phyloP scores from a whole-genome alignment of 208 protist genomes.

The Trypanosoma lewisi region DNA sequence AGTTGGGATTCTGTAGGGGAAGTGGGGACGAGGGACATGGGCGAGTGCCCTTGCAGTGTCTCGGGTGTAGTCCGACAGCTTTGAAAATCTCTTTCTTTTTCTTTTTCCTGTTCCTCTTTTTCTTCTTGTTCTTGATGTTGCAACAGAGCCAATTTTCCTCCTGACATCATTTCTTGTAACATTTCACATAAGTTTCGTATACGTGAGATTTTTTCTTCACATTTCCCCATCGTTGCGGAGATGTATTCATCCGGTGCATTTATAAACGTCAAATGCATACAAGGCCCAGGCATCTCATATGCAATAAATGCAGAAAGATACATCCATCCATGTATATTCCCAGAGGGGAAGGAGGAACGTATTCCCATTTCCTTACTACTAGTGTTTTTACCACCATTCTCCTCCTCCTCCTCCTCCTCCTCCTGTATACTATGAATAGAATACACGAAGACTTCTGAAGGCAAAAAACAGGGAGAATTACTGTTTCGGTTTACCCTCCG shows the following conservation, averaged over 20 bases:
- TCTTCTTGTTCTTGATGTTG: not conserved
- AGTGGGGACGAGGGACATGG: not conserved
- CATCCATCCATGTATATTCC: conserved; percentile 16
- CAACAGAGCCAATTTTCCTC: not conserved
- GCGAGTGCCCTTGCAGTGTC: no score
- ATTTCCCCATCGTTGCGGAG: not conserved
- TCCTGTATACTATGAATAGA: conserved; percentile 20
- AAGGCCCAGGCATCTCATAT: conserved; percentile 21
- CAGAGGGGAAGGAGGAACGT: not conserved
- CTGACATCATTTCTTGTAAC: conserved; percentile 13
- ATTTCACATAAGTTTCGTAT: conserved; percentile 25
- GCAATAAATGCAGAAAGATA: conserved; percentile 33
- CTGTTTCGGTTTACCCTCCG: not conserved
- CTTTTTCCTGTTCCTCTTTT: not conserved
- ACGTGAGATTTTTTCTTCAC: conserved; percentile 8
- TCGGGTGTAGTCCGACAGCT: not conserved
- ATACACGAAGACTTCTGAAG: conserved; percentile 17
- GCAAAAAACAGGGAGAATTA: not conserved
- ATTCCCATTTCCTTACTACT: not conserved
- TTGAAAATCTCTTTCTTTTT: not conserved
- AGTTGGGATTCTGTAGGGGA: not conserved
- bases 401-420: not conserved
- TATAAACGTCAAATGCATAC: conserved; percentile 15
- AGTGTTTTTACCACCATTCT: no score
- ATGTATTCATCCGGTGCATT: conserved; percentile 7